Conservation (phyloP, 1,284 basidiomycete species). For the Marasmius sp. region DNA sequence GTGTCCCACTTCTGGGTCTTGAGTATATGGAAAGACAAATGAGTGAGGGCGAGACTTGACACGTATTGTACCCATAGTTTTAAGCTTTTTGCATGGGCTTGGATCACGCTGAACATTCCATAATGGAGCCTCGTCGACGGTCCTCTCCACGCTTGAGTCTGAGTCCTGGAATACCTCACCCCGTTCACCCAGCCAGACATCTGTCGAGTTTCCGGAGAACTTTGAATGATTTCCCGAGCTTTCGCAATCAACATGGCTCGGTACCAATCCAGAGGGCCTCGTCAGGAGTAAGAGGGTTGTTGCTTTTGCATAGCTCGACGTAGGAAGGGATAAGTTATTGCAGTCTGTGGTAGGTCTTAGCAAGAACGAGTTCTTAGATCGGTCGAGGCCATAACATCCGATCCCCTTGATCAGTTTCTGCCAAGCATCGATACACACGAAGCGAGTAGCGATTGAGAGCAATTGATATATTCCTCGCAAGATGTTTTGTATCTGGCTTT, state of each 20-base stretch:
- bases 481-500: constrained; percentile 23
- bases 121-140: background rate
- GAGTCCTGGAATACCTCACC: background rate
- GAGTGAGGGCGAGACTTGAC: too few species aligned
- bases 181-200: background rate
- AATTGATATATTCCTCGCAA: constrained; percentile 31
- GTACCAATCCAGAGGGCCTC: constrained; percentile 37
- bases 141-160: background rate
- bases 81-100: too few species aligned
- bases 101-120: too few species aligned
- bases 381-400: constrained; percentile 25
- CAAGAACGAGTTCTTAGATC: constrained; percentile 35
- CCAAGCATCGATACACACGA: constrained; percentile 30
- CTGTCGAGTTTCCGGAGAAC: background rate
- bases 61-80: too few species aligned
- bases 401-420: constrained; percentile 30
- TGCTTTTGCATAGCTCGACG: constrained; percentile 34
- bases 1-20: too few species aligned
- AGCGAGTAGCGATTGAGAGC: constrained; percentile 35
- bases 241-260: constrained; percentile 22
- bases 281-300: constrained; percentile 28
- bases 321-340: constrained; percentile 40
- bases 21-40: too few species aligned
- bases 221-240: constrained; percentile 21
- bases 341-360: constrained; percentile 33